Base-by-base conservation (phyloP, 352 stramenopile genomes). In the Pythium periplocum region DNA sequence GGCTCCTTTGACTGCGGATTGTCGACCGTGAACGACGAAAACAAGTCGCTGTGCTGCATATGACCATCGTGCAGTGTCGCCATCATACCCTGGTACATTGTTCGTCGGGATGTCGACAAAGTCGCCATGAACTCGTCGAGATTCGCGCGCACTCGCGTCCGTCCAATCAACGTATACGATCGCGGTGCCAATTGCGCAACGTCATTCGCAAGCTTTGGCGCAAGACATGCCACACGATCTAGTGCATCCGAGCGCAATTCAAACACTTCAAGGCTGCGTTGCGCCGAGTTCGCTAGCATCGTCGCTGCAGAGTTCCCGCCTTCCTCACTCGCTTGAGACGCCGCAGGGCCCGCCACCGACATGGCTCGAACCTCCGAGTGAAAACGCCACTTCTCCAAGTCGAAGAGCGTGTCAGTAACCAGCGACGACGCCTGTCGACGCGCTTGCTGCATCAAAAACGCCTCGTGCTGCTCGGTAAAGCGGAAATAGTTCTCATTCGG, bases 91-190 rank as follows among this genome's bases (percentile, higher is more conserved):
- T 85, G 73, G 67, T 75, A 83, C 11, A 66, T 71, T 44, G 75
- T 71, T 32, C 71, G 71, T 42, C 68, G 63, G 7, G 61, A 43
- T 12, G 71, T 70, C 26, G 75, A 68, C 50, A 85, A 62, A 34
- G 80, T 59, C 8, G 63, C 65, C 75, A 88, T 88, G 51, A 88
- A 88, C 34, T 86, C 78, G 55, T 88, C 78, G 30, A 88, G 62
- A 8, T 67, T 67, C 11, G 75, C 67, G 9, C 73, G 71, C 31
- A 88, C 75, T 40, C 75, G 78, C 31, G 78, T 86, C 17, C 66
- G 62, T 2, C 62, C 78, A 12, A 88, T 52, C 57, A 88, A 75
- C 6, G 78, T 83, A 55, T 86, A 67, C 51, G 69, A 75, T 31
- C 63, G 60, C 4, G 53, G 54, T 3, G 57, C 17, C 9, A 83